phyloP scores from a whole-genome alignment of 768 basidiomycete genomes.

The Lentinula edodes region DNA sequence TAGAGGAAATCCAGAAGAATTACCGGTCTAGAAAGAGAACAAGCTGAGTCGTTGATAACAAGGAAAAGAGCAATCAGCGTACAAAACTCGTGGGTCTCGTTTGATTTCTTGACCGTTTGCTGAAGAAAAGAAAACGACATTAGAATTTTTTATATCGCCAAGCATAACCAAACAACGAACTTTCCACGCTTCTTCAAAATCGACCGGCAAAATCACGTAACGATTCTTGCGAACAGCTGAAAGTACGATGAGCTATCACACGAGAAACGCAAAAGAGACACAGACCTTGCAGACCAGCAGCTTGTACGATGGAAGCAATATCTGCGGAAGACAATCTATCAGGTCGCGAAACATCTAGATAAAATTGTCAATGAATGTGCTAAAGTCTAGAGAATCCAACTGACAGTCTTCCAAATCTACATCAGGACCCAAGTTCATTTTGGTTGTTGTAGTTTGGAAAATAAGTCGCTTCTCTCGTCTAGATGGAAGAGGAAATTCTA shows the following conservation, averaged over 20 bases:
- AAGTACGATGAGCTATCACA: constrained; percentile 4
- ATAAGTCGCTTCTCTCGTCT: constrained; percentile 93
- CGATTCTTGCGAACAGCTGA: constrained; percentile 96
- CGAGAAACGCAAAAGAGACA: not conserved
- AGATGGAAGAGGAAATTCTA: constrained; percentile 95
- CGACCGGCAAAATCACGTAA: constrained; percentile 92
- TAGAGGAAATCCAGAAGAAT: not conserved
- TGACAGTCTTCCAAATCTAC: constrained; percentile 98
- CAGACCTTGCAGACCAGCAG: constrained; percentile 91
- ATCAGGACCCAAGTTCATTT: constrained; percentile 98
- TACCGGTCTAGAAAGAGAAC: constrained; percentile 27
- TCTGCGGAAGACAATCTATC: constrained; percentile 95
- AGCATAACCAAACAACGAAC: constrained; percentile 66
- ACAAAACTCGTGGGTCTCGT: constrained; percentile 98
- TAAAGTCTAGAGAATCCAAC: not conserved
- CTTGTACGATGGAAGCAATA: constrained; percentile 93
- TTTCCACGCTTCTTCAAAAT: constrained; percentile 99
- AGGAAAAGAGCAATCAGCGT: constrained; percentile 28
- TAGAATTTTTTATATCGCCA: constrained; percentile 29
- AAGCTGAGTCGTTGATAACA: constrained; percentile 3
- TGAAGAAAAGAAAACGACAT: constrained; percentile 37
- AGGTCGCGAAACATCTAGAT: constrained; percentile 88
- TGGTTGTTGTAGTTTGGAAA: constrained; percentile 94
- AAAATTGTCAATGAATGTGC: not conserved
- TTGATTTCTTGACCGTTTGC: constrained; percentile 94